Conservation (phyloP, 805 yeast genomes). For the Wickerhamomyces subpelliculosus region DNA sequence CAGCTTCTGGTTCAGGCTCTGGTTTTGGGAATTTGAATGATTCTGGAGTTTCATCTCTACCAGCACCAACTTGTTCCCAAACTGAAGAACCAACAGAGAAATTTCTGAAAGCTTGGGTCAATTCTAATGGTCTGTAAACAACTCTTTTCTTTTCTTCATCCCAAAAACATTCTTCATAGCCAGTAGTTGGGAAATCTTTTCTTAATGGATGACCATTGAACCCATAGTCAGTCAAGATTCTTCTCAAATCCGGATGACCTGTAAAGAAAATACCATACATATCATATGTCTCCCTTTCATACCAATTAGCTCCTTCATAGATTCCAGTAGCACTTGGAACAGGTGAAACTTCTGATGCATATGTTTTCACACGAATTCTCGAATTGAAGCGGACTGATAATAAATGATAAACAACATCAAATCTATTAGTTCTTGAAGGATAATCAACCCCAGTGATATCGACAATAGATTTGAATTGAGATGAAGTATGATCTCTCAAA, state of each 20-base stretch:
- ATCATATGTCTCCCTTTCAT: constrained; percentile 84
- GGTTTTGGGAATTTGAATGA: constrained; percentile 78
- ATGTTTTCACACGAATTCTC: constrained; percentile 82
- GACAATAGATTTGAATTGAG: constrained; percentile 72
- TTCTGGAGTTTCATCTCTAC: constrained; percentile 76
- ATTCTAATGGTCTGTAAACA: constrained; percentile 83
- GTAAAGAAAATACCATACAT: constrained; percentile 83
- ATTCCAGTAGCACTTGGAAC: constrained; percentile 74
- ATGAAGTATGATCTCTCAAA: constrained; percentile 69
- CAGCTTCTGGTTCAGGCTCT: constrained; percentile 61
- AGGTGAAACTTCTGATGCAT: constrained; percentile 74
- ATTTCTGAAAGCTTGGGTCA: constrained; percentile 90
- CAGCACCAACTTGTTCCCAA: constrained; percentile 90
- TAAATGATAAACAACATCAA: constrained; percentile 81
- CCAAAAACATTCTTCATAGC: constrained; percentile 84
- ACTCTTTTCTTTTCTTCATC: constrained; percentile 88
- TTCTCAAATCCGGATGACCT: constrained; percentile 83
- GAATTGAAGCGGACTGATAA: constrained; percentile 79
- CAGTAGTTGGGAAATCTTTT: constrained; percentile 90
- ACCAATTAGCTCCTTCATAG: constrained; percentile 83
- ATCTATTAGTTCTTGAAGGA: constrained; percentile 77
- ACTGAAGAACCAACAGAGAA: constrained; percentile 82
- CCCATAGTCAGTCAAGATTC: constrained; percentile 88
- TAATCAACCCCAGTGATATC: constrained; percentile 85
- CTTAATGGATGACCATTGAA: constrained; percentile 89